Evolutionary conservation across 2,329 filamentous ascomycete species (phyloP).

Genomic region (Fusarium tjaetaba): DNA sequence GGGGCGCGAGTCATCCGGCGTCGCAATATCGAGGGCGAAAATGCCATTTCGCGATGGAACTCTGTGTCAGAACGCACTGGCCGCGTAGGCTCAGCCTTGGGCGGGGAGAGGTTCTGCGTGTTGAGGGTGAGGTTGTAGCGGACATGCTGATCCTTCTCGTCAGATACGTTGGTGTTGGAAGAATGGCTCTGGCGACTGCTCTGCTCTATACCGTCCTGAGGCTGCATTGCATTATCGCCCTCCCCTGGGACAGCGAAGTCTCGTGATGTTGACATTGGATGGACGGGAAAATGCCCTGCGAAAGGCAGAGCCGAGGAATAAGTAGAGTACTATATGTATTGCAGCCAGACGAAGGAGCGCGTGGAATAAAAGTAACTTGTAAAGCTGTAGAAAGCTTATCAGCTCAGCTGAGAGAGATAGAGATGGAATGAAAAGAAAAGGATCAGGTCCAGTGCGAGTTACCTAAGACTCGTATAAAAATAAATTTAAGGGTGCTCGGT

Average conservation of each 20-base stretch:
- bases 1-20: conserved; percentile 53
- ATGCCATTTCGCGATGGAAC: conserved; percentile 39
- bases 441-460: not conserved
- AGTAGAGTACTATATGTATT: not conserved
- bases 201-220: conserved; percentile 21
- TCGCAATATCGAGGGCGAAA: conserved; percentile 47
- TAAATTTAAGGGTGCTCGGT: conserved; percentile 14
- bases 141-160: conserved; percentile 38
- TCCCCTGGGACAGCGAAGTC: conserved; percentile 25
- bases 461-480: conserved; percentile 12
- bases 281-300: not conserved
- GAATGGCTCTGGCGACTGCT: conserved; percentile 35
- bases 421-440: not conserved
- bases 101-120: conserved; percentile 41
- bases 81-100: conserved; percentile 23
- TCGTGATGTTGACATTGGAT: conserved; percentile 17
- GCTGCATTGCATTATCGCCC: conserved; percentile 7
- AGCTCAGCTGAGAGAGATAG: conserved; percentile 3
- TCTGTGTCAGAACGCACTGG: conserved; percentile 44
- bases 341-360: not conserved
- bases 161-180: conserved; percentile 36
- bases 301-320: not conserved
- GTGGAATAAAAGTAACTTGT: not conserved
- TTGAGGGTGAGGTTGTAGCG: conserved; percentile 44
- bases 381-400: not conserved